Base-by-base conservation (phyloP, 2,329 filamentous ascomycete species). In the Thielaviopsis populi region DNA sequence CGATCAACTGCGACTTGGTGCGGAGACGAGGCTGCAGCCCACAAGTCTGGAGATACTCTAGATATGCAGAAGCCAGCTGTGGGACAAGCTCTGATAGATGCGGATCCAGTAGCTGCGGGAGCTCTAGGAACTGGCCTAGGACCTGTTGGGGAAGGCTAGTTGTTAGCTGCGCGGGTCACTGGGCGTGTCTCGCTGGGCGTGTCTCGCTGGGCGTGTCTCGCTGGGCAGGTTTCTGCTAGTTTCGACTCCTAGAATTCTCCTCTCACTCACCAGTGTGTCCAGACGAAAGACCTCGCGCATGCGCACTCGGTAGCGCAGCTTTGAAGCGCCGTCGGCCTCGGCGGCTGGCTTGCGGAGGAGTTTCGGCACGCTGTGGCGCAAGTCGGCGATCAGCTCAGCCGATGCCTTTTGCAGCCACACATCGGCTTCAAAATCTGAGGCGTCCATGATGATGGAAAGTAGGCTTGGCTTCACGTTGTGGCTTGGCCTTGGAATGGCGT, bases 81-180 rank as follows among this genome's bases (percentile, higher is more conserved):
- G 89, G 86, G 60, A 97, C 78, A 73, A 95, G 84, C 67, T 76
- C 80, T 61, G 87, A 84, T 50, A 99, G 79, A 73, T 92, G 83
- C 10, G 89, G 83, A 74, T 99, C 94, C 30, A 99, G 81, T 46
- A 97, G 80, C 73, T 99, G 94, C 19, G 94, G 94, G 68, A 95
- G 86, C 77, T 96, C 91, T 78, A 97, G 92, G 69, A 97, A 99
- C 1, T 88, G 85, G 69, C 96, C 91, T 60, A 99, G 83, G 3
- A 81, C 73, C 77, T 80, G 41, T 17, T 8, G n/a, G 41, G n/a
- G 8, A 43, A 13, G 58, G 66, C 19, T 59, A 33, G 33, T 40
- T 6, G 22, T 54, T 37, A 33, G 48, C 19, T n/a, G n/a, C n/a
- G n/a, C n/a, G n/a, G n/a, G n/a, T n/a, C n/a, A n/a, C n/a, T n/a